Percentiles rank a stretch among this genome's conserved stretches.
phyloP scores from a whole-genome alignment of 208 protist genomes.

The Crithidia thermophila region DNA sequence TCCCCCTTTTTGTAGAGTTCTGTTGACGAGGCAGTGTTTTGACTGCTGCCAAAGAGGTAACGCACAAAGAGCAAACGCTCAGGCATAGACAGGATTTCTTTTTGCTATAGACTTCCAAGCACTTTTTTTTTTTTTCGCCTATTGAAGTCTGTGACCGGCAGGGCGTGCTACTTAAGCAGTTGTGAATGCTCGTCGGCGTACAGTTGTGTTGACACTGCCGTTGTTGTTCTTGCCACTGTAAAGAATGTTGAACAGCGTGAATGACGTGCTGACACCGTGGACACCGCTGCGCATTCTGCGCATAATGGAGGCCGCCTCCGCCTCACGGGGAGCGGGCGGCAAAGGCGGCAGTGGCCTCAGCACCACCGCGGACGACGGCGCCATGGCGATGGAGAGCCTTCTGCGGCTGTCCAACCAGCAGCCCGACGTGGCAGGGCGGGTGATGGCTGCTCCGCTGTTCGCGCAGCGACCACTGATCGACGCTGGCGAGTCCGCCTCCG shows the following conservation, averaged over 20 bases:
- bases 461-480: conserved; percentile 40
- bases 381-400: conserved; percentile 34
- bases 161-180: not conserved
- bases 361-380: conserved; percentile 6
- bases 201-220: too few species aligned
- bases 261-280: conserved; percentile 54
- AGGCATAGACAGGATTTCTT: too few species aligned
- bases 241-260: conserved; percentile 20
- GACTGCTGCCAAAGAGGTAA: too few species aligned
- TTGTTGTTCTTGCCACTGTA: conserved; percentile 5
- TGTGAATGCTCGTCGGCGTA: not conserved
- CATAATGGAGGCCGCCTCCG: conserved; percentile 48
- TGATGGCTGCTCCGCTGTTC: conserved; percentile 66
- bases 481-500: not conserved
- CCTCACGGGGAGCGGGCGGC: not conserved
- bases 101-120: too few species aligned
- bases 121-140: not conserved
- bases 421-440: conserved; percentile 69
- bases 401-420: conserved; percentile 45
- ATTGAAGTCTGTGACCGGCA: too few species aligned
- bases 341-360: not conserved
- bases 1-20: conserved; percentile 1
- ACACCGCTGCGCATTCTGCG: conserved; percentile 45
- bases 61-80: too few species aligned
- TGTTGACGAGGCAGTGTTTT: not conserved